Evolutionary conservation across 2,329 filamentous ascomycete genomes (phyloP).

Genomic region (Colletotrichum spaethianum): DNA sequence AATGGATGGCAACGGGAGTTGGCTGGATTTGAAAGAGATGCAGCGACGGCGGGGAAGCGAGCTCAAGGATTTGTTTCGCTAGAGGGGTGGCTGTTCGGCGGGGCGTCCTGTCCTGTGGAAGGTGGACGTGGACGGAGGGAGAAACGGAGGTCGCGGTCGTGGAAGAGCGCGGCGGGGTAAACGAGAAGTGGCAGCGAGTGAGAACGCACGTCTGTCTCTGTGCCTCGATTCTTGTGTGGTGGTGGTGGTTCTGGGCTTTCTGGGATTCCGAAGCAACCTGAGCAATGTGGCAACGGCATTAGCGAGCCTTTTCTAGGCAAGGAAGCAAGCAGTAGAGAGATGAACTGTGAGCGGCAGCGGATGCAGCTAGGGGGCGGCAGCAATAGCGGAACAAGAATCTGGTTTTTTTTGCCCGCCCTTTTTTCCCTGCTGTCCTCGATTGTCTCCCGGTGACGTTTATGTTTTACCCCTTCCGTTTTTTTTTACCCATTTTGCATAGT

Average conservation of each 20-base stretch:
- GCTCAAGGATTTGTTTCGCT: conserved; percentile 41
- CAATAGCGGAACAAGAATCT: conserved; percentile 8
- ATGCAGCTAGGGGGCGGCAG: conserved; percentile 10
- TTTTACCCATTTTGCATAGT: not conserved
- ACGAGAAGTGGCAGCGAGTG: conserved; percentile 26
- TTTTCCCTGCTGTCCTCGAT: not conserved
- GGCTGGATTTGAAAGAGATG: conserved; percentile 37
- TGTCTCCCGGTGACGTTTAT: not conserved
- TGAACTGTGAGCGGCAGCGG: not conserved
- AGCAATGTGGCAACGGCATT: conserved; percentile 33
- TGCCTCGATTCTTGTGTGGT: conserved; percentile 4
- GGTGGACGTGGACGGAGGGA: conserved; percentile 7
- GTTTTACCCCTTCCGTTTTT: conserved; percentile 4
- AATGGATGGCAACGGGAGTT: conserved; percentile 21
- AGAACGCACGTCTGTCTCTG: conserved; percentile 25
- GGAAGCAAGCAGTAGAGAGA: conserved; percentile 23
- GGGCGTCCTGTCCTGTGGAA: conserved; percentile 27
- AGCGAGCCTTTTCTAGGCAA: conserved; percentile 28
- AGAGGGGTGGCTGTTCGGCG: conserved; percentile 34
- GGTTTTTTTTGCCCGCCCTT: conserved; percentile 8
- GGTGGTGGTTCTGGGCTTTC: conserved; percentile 27
- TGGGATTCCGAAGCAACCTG: conserved; percentile 35
- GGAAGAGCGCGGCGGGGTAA: conserved; percentile 33
- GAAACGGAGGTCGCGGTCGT: conserved; percentile 13
- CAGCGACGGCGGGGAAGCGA: conserved; percentile 33